Base-by-base conservation (phyloP, 805 yeast genomes). In the Wickerhamiella qilinensis region DNA sequence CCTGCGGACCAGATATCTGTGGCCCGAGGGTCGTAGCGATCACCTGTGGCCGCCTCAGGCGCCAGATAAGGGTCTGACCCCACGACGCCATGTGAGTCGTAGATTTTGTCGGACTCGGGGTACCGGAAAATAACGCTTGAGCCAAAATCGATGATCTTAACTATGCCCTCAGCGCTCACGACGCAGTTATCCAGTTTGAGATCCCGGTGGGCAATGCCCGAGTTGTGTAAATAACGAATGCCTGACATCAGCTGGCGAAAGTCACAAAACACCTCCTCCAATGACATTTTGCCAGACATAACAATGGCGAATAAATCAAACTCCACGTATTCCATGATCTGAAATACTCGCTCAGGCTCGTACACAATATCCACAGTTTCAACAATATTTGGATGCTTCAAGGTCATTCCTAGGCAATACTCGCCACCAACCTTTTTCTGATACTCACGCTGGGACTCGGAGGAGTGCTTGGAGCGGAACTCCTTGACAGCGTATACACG, bases 1-100 rank as follows among this genome's bases (percentile, higher is more conserved):
- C 94, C 94, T 25, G 75, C 75, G 5, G 94, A 81, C 96, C 96
- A 85, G 34, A 85, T 73, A 61, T 85, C 96, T 5, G 85, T 93
- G 1, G 95, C 93, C 46, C 93, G 69, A 14, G 95, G 94, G 55
- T 82, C 93, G 53, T 85, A 85, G 44, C 77, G 77, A 47, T 73
- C 65, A 55, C 81, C 78, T 8, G 83, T 80, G 45, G 86, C 72
- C 6, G 82, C 94, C 56, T 85, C 96, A 1, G 96, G 96, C 1
- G 95, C 93, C 56, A 85, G 62, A 57, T 80, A 79, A 22, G 96
- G 86, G 60, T 83, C 93, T 12, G 86, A 76, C 1, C 93, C 93
- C 33, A 82, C 93, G 39, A 82, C 77, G 4, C 93, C 93, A 36
- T 75, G 75, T 2, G 93, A 75, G 53, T 80, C 85, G 39, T 80